Evolutionary conservation across 805 yeast species (phyloP).

Genomic region (Dipodascopsis uninucleata): DNA sequence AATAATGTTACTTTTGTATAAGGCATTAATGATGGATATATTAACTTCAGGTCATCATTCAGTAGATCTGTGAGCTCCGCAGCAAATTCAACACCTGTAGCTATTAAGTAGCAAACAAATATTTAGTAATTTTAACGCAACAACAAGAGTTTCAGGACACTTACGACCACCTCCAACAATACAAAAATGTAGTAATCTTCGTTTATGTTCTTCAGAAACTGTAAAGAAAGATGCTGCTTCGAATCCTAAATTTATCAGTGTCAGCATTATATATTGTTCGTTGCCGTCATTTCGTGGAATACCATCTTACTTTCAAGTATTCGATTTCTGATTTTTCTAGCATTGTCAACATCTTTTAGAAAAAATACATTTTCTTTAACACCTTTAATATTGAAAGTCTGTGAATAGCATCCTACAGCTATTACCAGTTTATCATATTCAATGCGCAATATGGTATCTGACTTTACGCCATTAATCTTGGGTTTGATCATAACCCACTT

Average conservation of each 20-base stretch:
- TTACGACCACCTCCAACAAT: constrained; percentile 66
- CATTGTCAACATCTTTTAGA: constrained; percentile 64
- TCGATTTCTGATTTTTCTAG: constrained; percentile 51
- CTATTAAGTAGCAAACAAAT: too few species aligned
- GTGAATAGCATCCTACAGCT: constrained; percentile 64
- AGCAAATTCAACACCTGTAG: constrained; percentile 71
- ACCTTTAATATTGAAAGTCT: constrained; percentile 67
- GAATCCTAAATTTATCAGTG: constrained; percentile 38
- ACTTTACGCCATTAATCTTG: constrained; percentile 10
- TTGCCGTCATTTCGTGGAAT: neutral
- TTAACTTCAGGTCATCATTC: constrained; percentile 56
- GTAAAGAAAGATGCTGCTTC: constrained; percentile 65
- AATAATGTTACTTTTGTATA: constrained; percentile 67
- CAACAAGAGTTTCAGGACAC: neutral
- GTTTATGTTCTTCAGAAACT: constrained; percentile 58
- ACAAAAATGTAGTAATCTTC: constrained; percentile 56
- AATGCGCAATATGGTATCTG: constrained; percentile 44
- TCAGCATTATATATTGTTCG: neutral
- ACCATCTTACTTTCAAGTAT: constrained; percentile 40
- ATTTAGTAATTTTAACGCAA: neutral
- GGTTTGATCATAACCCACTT: constrained; percentile 13
- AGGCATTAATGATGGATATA: constrained; percentile 57
- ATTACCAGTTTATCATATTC: constrained; percentile 65
- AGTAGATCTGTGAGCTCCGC: constrained; percentile 64
- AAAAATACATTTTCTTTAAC: constrained; percentile 52